Percentiles rank a stretch among this genome's conserved stretches.
phyloP scores from a whole-genome alignment of 2,329 filamentous ascomycete genomes.

The Tolypocladium ophioglossoides region DNA sequence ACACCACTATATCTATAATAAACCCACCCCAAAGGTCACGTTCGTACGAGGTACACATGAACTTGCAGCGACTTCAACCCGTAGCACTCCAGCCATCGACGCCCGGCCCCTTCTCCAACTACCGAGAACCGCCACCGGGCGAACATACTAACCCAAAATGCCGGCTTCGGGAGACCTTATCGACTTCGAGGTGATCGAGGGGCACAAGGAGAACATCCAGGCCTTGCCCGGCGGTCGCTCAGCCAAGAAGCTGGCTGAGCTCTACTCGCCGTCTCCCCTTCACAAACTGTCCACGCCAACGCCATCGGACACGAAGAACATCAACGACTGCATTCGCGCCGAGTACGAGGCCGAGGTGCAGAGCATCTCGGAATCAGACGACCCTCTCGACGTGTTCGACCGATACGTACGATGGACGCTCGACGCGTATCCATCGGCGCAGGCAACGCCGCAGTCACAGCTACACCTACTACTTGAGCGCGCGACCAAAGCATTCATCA shows the following conservation, averaged over 20 bases:
- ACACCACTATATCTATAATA: conserved; percentile 1
- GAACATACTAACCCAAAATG: conserved; percentile 28
- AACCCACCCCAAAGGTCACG: neutral
- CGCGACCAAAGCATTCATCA: conserved; percentile 81
- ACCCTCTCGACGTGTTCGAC: conserved; percentile 91
- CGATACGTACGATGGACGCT: conserved; percentile 96
- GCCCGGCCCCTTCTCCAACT: neutral
- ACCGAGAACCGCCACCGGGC: conserved; percentile 4
- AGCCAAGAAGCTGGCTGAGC: conserved; percentile 74
- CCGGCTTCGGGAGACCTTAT: conserved; percentile 43
- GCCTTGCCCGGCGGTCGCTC: conserved; percentile 79
- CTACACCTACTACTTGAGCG: conserved; percentile 82
- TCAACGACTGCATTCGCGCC: conserved; percentile 69
- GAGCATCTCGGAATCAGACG: conserved; percentile 75
- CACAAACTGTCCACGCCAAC: conserved; percentile 51
- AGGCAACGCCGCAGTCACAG: conserved; percentile 85
- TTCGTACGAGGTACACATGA: neutral
- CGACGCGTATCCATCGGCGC: conserved; percentile 86
- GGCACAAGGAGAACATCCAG: conserved; percentile 97
- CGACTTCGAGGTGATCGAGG: conserved; percentile 87
- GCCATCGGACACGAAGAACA: conserved; percentile 61
- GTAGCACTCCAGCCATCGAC: neutral
- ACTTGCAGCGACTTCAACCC: neutral
- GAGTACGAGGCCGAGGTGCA: conserved; percentile 80
- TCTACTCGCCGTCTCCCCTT: conserved; percentile 59